Evolutionary conservation across 768 basidiomycete genomes (phyloP), one percentile per base, ranked within the genome.

Genomic region (Tulasnella sp.): DNA sequence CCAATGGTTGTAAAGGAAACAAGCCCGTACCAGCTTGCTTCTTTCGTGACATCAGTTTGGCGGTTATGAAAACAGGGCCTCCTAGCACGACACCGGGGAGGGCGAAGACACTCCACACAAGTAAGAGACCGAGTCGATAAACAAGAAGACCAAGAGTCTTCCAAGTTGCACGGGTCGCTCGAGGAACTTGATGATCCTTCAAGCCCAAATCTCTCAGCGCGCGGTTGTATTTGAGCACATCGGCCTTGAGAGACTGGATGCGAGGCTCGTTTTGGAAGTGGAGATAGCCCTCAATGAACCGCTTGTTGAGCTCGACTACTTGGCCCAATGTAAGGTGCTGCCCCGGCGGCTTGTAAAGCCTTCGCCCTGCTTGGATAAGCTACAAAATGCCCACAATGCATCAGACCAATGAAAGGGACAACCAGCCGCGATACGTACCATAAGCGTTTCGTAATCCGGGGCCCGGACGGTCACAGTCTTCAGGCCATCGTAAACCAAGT

Each of bases 381-480:
- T 98, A 77, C 14, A 76, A n/a, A 80, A 77, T 48, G 80, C 80
- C 81, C 76, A 78, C 64, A 80, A 80, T 48, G 72, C 9, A 34
- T 18, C 69, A 40, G 72, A 78, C 54, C 50, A 41, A 74, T 41
- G 80, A 24, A 69, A 8, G 40, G 22, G 58, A 77, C 24, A 28
- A 31, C 42, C 42, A 31, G 60, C 60, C 5, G 42, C 42, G n/a
- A 16, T 31, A 37, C 64, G 31, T 83, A 95, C 98, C 96, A 99
- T 98, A 75, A 99, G 89, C 1, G 97, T 99, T 83, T 99, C 98
- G 85, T 95, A 99, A 85, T 99, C 98, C 2, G 97, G 96, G 24
- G 96, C 96, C 80, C 97, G 89, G 78, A 99, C 90, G 0, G 98
- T 99, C 58, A 99, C 98, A 0, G 96, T 97, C 87, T 98, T 97